These are phyloP conservation scores for Butyriboletus loyo DNA, from an alignment of 768 basidiomycete genomes.

Conservation along the genomic window DNA sequence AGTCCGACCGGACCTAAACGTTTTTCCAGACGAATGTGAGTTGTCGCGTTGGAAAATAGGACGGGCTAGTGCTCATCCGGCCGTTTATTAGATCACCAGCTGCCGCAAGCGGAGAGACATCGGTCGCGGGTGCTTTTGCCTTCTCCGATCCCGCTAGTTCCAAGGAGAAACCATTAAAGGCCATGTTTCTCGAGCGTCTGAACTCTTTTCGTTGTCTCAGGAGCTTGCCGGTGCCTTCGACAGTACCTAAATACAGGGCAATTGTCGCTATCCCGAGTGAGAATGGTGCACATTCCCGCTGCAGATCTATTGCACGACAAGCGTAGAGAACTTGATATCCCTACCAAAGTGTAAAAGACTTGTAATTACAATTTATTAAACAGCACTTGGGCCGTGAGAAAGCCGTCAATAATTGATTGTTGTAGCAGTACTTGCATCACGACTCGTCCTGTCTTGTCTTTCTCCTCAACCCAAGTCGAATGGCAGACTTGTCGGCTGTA, in stretches of 20 bases:
- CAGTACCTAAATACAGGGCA: not conserved
- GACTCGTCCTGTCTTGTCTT: not conserved
- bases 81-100: conserved; percentile 5
- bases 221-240: not conserved
- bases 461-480: conserved; percentile 6
- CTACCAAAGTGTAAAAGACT: not conserved
- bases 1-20: not conserved
- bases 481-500: conserved; percentile 29
- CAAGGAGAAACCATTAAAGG: not conserved
- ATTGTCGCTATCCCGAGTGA: conserved; percentile 1
- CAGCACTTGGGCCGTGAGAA: conserved; percentile 17
- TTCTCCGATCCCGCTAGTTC: conserved; percentile 1
- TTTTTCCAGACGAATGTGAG: conserved; percentile 2
- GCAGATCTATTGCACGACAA: conserved; percentile 10
- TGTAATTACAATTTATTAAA: not conserved
- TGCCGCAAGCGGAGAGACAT: not conserved
- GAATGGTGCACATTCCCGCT: conserved; percentile 4
- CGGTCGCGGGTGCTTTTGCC: not conserved
- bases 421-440: not conserved
- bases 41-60: not conserved
- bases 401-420: not conserved
- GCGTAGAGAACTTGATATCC: not conserved
- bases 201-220: conserved; percentile 11
- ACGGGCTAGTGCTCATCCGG: not conserved
- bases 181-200: conserved; percentile 5